These are phyloP conservation scores for Penicillium sp. DNA, from an alignment of 2,329 filamentous ascomycete genomes.

Conservation along the genomic window DNA sequence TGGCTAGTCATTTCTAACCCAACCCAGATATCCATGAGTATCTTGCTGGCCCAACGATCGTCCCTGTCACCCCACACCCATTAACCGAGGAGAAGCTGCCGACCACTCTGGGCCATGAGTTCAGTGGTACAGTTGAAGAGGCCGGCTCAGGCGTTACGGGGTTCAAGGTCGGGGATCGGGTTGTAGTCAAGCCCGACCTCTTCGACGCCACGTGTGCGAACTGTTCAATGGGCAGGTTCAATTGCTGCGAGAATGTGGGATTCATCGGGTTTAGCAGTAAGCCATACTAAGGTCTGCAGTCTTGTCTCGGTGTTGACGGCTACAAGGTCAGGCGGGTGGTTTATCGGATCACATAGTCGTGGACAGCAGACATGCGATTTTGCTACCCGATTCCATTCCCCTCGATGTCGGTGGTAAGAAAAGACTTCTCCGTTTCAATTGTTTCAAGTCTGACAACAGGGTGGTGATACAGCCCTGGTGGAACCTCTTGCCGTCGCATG, in stretches of 20 bases:
- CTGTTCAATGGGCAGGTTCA: constrained; percentile 55
- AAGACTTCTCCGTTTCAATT: background rate
- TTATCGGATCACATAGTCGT: constrained; percentile 32
- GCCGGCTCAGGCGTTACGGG: constrained; percentile 52
- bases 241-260: constrained; percentile 58
- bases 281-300: background rate
- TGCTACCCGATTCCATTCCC: constrained; percentile 24
- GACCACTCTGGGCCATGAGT: constrained; percentile 65
- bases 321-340: constrained; percentile 33
- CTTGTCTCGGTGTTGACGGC: constrained; percentile 42
- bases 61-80: constrained; percentile 54
- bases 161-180: constrained; percentile 56
- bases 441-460: background rate
- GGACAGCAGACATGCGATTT: constrained; percentile 21
- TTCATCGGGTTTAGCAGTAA: constrained; percentile 53
- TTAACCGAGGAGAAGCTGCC: constrained; percentile 59
- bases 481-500: constrained; percentile 64
- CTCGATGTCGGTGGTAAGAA: constrained; percentile 26
- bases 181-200: constrained; percentile 61
- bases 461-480: constrained; percentile 50
- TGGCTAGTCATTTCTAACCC: background rate
- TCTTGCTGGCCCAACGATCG: constrained; percentile 50
- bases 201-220: constrained; percentile 58
- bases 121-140: constrained; percentile 60
- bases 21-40: constrained; percentile 54